Base-by-base conservation (phyloP, 306 rosid genomes). In the Echinosophora koreensis region DNA sequence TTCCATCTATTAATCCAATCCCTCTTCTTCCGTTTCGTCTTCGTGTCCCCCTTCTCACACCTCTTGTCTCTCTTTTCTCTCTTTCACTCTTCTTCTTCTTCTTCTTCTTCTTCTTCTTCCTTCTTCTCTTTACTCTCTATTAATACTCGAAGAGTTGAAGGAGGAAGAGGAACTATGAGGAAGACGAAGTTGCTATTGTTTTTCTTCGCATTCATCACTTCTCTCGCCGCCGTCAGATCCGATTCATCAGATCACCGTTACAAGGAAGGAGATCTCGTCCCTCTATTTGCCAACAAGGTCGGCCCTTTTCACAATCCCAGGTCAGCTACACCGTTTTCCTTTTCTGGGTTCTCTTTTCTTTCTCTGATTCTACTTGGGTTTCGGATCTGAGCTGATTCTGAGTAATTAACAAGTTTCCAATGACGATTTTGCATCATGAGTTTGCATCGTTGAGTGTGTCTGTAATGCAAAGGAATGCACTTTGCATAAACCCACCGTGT, bases 221-320 rank as follows among this genome's bases (percentile, higher is more conserved):
- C 50, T 7, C 15, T 64, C 60, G 70, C 71, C 52, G 46, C 76
- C 77, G 86, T 87, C 59, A 84, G 88, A 75, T 87, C 90, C 64
- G 90, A 81, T 46, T 47, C 88, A 7, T 87, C 90, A 4, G 81
- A 87, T 79, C 88, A 87, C 73, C 86, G 86, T 0, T 87, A 70
- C 83, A 81, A 81, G 16, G 83, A 76, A 2, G 86, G 88, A 22
- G 88, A 87, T 9, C 12, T 30, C 30, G 90, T 87, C 16, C 90
- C 90, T 46, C 90, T 87, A 6, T 87, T 66, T 47, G 88, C 88
- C 44, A 87, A 87, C 73, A 87, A 87, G 51, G 90, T 87, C 17
- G 90, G 90, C 30, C 90, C 90, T 18, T 87, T 87, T 60, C 90
- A 87, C 52, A 87, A 87, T 60, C 90, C 90, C 9, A 87, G 90